Evolutionary conservation across 768 basidiomycete species (phyloP).

Genomic region (Cystobasidium ongulense): DNA sequence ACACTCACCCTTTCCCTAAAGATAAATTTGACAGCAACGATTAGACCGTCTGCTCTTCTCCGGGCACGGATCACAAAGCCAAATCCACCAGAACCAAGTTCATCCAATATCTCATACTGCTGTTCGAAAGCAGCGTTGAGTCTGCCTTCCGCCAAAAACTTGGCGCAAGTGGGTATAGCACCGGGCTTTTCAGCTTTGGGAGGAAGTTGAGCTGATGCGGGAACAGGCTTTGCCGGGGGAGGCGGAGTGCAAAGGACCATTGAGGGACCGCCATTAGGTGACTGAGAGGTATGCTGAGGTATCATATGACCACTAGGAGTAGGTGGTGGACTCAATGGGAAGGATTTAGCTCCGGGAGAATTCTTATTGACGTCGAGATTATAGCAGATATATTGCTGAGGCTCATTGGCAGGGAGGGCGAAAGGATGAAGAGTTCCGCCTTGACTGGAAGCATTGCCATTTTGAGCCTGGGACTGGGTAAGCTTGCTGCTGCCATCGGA

Average conservation of each 20-base stretch:
- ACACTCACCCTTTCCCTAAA: conserved; percentile 56
- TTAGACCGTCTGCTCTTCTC: conserved; percentile 54
- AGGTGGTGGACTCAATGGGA: conserved; percentile 1
- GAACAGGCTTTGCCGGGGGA: not conserved
- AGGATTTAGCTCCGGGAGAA: not conserved
- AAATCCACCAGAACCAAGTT: conserved; percentile 79
- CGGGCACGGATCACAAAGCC: conserved; percentile 87
- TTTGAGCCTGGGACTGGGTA: not conserved
- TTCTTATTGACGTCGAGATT: not conserved
- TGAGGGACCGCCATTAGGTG: not conserved
- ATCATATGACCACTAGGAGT: not conserved
- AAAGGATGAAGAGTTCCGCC: conserved; percentile 11
- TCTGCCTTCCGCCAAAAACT: not conserved
- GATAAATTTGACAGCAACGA: conserved; percentile 93
- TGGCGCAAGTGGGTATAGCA: not conserved
- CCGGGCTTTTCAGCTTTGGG: not conserved
- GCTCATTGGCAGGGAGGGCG: not conserved
- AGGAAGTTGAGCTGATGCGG: not conserved
- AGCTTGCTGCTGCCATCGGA: not conserved
- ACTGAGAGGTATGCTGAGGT: not conserved
- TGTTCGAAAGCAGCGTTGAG: conserved; percentile 41
- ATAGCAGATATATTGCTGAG: conserved; percentile 17
- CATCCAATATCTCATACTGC: conserved; percentile 44
- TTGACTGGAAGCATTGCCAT: not conserved
- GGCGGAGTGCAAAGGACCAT: not conserved